Conservation (phyloP, 306 rosid species). For the Fagus crenata region DNA sequence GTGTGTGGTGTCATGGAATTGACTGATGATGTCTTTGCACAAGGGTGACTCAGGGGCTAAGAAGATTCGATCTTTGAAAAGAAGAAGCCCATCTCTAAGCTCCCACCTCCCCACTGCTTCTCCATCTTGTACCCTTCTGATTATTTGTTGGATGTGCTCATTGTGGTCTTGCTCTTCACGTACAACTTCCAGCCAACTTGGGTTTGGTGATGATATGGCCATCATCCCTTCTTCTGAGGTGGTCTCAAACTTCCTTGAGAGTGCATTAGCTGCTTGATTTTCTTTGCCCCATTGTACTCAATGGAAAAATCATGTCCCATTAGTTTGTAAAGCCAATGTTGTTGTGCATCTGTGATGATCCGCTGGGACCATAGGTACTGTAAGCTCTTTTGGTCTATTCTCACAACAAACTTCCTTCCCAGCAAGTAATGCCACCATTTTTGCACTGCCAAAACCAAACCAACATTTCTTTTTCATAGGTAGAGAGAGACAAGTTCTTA, state of each 20-base stretch:
- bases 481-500: not conserved
- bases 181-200: too few relatives aligned
- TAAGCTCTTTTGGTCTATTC: not conserved
- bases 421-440: not conserved
- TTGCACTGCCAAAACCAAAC: not conserved
- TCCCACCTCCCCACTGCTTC: too few relatives aligned
- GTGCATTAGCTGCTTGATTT: not conserved
- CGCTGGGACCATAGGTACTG: not conserved
- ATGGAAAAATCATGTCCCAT: not conserved
- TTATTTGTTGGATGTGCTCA: not conserved
- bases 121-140: not conserved
- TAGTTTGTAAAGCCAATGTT: not conserved
- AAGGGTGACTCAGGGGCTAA: too few relatives aligned
- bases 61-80: too few relatives aligned
- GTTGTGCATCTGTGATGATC: not conserved
- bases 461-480: not conserved
- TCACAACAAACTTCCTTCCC: not conserved
- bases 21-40: too few relatives aligned
- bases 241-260: not conserved
- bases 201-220: too few relatives aligned
- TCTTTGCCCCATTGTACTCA: not conserved
- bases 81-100: too few relatives aligned
- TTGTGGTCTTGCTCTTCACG: too few relatives aligned
- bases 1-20: too few relatives aligned
- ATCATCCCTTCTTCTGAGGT: not conserved